Conservation (phyloP, 202 grass and related monocot species). For the Miscanthus sacchariflorus region DNA sequence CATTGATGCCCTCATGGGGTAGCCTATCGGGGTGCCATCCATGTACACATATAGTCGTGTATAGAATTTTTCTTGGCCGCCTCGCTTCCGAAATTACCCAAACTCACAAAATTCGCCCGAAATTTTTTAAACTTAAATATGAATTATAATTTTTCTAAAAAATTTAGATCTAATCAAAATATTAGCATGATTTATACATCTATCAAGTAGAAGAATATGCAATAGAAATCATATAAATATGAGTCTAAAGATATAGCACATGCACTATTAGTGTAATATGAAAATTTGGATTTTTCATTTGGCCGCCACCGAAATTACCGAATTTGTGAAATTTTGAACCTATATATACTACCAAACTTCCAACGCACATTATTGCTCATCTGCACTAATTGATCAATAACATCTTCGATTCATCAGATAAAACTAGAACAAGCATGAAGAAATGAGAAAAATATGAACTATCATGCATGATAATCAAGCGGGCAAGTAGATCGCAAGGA, state of each 20-base stretch:
- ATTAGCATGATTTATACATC: no score
- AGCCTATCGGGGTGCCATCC: no score
- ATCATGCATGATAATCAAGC: no score
- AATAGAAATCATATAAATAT: no score
- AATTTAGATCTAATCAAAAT: no score
- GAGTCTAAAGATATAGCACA: neutral
- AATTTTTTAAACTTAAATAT: neutral
- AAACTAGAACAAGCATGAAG: neutral
- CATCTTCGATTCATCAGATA: neutral
- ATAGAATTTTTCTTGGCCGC: no score
- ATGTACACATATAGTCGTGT: neutral
- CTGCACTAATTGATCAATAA: neutral
- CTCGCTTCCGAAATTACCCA: neutral
- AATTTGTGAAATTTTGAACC: no score
- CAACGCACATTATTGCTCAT: neutral
- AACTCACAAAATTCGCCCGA: neutral
- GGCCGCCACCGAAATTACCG: no score
- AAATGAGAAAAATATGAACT: no score
- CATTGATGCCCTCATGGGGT: neutral
- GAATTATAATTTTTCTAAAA: neutral
- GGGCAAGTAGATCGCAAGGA: neutral
- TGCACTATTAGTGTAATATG: neutral
- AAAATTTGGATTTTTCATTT: no score
- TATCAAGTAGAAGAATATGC: no score
- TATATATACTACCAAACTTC: neutral